Evolutionary conservation across 2,329 filamentous ascomycete genomes (phyloP), one percentile per base, ranked within the genome.

Genomic region (Sclerotinia minor): DNA sequence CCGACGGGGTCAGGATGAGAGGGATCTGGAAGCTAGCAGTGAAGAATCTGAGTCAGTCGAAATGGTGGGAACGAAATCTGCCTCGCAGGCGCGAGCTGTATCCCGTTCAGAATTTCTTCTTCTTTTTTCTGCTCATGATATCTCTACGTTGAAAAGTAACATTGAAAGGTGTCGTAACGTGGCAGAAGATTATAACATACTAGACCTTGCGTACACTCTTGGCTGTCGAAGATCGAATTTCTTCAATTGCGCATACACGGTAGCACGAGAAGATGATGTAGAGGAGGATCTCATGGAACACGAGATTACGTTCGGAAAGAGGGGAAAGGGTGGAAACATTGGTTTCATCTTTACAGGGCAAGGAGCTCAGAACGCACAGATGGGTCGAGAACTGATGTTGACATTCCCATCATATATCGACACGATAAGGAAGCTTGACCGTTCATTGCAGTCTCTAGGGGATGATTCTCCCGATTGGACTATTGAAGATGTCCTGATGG

Each of bases 291-390:
- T 64, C 3, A 17, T 54, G 60, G 60, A 64, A 5, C 60, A 64
- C 11, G 60, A 64, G 38, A 53, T 64, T 9, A 64, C 60, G 11
- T 64, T 64, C 6, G 60, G 9, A n/a, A 64, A 64, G 13, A 54
- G n/a, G n/a, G 60, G 60, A 24, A 64, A 54, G 19, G 60, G 60
- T 21, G 60, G 49, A 4, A 64, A 64, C 0, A 64, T 64, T 29
- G 60, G n/a, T 19, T 65, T 65, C 26, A 71, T 75, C 5, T 76
- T 76, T 59, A 75, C 74, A 2, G 75, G 75, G n/a, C 75, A 76
- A 32, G 75, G 75, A 9, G 74, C 74, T 0, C 75, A 76, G 54
- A 76, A 73, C 69, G 45, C 68, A 2, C 41, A 69, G 19, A 76
- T 76, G 75, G 73, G 73, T 19, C 58, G 61, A 9, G 69, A 72